Conservation (phyloP, 1,139 yeast genomes). For the Sugiyamaella sp. region DNA sequence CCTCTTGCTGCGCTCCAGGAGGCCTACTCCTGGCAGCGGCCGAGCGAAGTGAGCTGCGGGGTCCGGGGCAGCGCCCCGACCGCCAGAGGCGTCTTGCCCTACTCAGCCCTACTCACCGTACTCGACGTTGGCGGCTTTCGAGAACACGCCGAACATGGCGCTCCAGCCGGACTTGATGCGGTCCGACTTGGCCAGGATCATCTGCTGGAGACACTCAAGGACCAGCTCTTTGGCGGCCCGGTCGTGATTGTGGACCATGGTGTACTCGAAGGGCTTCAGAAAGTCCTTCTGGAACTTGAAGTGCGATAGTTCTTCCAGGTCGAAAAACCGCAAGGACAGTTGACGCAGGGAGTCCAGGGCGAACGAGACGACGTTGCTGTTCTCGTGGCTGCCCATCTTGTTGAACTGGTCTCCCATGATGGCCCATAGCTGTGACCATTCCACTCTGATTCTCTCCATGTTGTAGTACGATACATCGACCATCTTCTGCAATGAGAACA, state of each 20-base stretch:
- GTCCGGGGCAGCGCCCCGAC: not conserved
- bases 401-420: conserved; percentile 91
- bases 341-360: conserved; percentile 95
- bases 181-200: conserved; percentile 74
- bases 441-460: conserved; percentile 93
- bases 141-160: conserved; percentile 78
- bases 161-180: conserved; percentile 94
- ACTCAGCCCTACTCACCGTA: conserved; percentile 31
- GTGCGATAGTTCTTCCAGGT: conserved; percentile 90
- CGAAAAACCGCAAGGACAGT: conserved; percentile 87
- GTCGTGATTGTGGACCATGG: conserved; percentile 67
- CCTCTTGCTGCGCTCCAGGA: not conserved
- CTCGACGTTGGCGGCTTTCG: conserved; percentile 61
- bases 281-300: conserved; percentile 96
- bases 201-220: conserved; percentile 83
- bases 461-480: conserved; percentile 97
- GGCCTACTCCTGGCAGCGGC: not conserved
- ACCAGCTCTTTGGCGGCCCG: conserved; percentile 85
- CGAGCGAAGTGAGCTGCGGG: not conserved
- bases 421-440: conserved; percentile 96
- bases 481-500: conserved; percentile 90
- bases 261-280: conserved; percentile 84
- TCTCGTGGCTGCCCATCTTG: conserved; percentile 78
- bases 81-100: not conserved
- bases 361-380: conserved; percentile 77